These are phyloP conservation scores for Leccinum rimulosum DNA, from an alignment of 768 basidiomycete species.

Conservation along the genomic window DNA sequence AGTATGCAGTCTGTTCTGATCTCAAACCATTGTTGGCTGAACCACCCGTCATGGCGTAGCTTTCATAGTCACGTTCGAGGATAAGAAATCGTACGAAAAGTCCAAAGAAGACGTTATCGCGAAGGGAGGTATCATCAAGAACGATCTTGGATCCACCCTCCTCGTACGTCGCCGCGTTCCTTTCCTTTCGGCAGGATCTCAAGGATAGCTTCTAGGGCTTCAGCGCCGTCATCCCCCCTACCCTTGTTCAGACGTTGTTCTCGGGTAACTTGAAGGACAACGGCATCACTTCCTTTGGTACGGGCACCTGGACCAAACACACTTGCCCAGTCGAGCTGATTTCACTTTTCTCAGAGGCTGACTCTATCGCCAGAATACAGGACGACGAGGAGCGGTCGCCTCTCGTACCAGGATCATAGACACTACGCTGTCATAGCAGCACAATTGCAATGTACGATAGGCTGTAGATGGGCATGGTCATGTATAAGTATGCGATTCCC, in stretches of 20 bases:
- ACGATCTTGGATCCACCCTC: conserved; percentile 4
- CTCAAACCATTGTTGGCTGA: neutral
- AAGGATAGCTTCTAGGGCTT: conserved; percentile 12
- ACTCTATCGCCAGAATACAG: neutral
- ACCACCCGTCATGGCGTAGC: neutral
- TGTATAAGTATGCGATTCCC: neutral
- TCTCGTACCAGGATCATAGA: neutral
- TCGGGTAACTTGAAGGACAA: neutral
- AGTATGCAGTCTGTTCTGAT: neutral
- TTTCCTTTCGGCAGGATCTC: neutral
- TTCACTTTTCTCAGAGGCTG: conserved; percentile 12
- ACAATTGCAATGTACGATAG: neutral
- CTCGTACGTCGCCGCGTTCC: neutral
- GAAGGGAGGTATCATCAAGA: conserved; percentile 6
- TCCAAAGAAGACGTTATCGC: conserved; percentile 7
- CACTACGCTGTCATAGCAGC: neutral
- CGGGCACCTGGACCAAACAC: neutral
- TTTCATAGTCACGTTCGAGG: conserved; percentile 11
- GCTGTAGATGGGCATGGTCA: neutral
- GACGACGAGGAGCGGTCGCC: too few relatives aligned
- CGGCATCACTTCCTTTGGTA: conserved; percentile 19
- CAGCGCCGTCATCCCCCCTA: conserved; percentile 11
- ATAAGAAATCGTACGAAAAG: conserved; percentile 4
- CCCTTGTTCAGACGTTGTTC: neutral
- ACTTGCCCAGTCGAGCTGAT: neutral